Conservation (phyloP, 2,329 filamentous ascomycete genomes). For the Chrysoporthe austroafricana region DNA sequence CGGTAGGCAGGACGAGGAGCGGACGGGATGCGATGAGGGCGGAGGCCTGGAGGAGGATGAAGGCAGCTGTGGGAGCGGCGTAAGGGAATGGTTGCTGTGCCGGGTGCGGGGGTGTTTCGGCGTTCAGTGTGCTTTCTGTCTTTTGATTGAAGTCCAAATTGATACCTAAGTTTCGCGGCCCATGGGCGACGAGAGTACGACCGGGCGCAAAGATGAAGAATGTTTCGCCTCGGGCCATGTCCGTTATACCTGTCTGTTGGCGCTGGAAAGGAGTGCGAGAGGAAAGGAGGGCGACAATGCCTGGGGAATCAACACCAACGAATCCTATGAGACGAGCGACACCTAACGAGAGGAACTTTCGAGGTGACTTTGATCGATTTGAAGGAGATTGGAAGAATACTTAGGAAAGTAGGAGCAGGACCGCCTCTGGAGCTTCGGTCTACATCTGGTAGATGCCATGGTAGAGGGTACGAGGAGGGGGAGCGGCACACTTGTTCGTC, state of each 20-base stretch:
- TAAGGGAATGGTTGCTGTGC: constrained; percentile 29
- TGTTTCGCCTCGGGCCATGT: not conserved
- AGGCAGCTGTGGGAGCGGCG: constrained; percentile 44
- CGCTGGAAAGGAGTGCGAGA: too few relatives aligned
- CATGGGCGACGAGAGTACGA: not conserved
- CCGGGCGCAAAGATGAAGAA: not conserved
- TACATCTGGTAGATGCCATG: too few relatives aligned
- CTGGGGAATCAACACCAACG: too few relatives aligned
- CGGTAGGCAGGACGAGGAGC: constrained; percentile 64
- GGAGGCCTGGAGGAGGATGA: constrained; percentile 63
- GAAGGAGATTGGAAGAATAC: too few relatives aligned
- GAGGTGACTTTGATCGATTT: too few relatives aligned
- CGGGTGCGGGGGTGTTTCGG: not conserved
- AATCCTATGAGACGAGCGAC: too few relatives aligned
- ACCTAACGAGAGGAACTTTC: too few relatives aligned
- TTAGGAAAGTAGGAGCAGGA: too few relatives aligned
- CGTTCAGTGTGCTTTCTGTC: constrained; percentile 6
- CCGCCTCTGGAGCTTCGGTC: too few relatives aligned
- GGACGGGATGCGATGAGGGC: constrained; percentile 65
- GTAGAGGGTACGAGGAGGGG: too few relatives aligned
- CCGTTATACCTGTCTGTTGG: not conserved
- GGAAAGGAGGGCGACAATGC: too few relatives aligned
- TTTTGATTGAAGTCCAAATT: constrained; percentile 23
- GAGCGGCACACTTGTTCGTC: too few relatives aligned
- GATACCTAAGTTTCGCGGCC: not conserved